A percentile compares a stretch with the other conserved stretches of the same genome.
phyloP scores from a whole-genome alignment of 1,284 basidiomycete genomes.

The Cryptococcus sp. region DNA sequence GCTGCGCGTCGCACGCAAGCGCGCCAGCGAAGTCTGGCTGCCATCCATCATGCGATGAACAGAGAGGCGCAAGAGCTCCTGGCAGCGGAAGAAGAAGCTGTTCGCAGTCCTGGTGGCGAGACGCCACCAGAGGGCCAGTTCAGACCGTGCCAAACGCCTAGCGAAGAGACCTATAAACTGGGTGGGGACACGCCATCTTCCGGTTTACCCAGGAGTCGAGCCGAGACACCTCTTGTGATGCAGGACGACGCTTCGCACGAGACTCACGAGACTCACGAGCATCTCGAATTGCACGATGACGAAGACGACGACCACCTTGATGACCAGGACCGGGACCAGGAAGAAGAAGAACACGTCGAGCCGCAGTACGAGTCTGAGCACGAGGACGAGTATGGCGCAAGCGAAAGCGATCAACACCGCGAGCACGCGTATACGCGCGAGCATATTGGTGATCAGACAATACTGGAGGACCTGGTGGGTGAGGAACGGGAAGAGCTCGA shows the following conservation, averaged over 20 bases:
- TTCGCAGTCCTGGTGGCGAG: conserved; percentile 7
- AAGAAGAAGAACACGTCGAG: conserved; percentile 17
- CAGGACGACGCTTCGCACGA: not conserved
- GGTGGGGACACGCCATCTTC: conserved; percentile 21
- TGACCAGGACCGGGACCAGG: conserved; percentile 14
- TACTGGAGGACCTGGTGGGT: conserved; percentile 28
- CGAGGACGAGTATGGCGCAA: not conserved
- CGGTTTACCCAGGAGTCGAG: not conserved
- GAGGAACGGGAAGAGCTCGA: conserved; percentile 19
- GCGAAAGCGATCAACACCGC: conserved; percentile 4
- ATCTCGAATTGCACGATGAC: not conserved
- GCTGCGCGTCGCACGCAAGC: conserved; percentile 43
- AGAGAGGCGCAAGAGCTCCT: conserved; percentile 4
- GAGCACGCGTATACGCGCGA: conserved; percentile 10
- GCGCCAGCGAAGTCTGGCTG: conserved; percentile 42
- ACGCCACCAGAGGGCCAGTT: conserved; percentile 18
- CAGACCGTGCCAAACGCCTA: conserved; percentile 25
- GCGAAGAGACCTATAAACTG: conserved; percentile 28
- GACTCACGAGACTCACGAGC: not conserved
- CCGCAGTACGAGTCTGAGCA: not conserved
- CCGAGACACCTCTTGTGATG: not conserved
- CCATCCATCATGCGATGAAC: conserved; percentile 31
- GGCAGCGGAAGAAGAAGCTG: conserved; percentile 19
- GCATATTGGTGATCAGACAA: conserved; percentile 27
- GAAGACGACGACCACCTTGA: not conserved